Conservation (phyloP, 1,139 yeast species). For the Groenewaldozyma auringiensis region DNA sequence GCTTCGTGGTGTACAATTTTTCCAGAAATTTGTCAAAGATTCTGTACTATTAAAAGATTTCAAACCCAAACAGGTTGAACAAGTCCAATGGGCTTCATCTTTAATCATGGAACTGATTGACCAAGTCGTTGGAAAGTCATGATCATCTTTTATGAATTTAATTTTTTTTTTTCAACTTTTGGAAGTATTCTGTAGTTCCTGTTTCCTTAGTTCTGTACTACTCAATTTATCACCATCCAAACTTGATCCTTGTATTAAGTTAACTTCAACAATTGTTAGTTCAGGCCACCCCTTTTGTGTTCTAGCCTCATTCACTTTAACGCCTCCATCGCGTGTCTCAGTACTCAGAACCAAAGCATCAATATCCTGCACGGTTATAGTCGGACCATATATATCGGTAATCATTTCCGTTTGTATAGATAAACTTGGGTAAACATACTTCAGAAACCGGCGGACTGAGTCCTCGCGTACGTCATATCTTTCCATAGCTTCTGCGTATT, state of each 20-base stretch:
- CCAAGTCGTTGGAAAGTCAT: slow-evolving; percentile 33
- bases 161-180: neutral
- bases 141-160: neutral
- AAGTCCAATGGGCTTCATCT: slow-evolving; percentile 67
- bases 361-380: slow-evolving; percentile 67
- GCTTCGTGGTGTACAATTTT: slow-evolving; percentile 66
- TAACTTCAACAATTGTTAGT: slow-evolving; percentile 53
- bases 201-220: slow-evolving; percentile 53
- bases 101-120: slow-evolving; percentile 48
- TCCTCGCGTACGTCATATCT: slow-evolving; percentile 45
- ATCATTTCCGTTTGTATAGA: slow-evolving; percentile 48
- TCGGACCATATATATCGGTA: slow-evolving; percentile 89
- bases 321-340: slow-evolving; percentile 75
- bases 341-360: slow-evolving; percentile 74
- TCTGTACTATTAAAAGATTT: slow-evolving; percentile 45
- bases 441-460: slow-evolving; percentile 43
- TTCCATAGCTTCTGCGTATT: slow-evolving; percentile 60
- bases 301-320: slow-evolving; percentile 59
- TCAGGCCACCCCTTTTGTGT: slow-evolving; percentile 45
- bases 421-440: slow-evolving; percentile 39
- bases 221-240: slow-evolving; percentile 70
- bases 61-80: slow-evolving; percentile 44
- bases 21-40: slow-evolving; percentile 44
- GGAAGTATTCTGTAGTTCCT: slow-evolving; percentile 19
- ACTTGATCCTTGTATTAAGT: slow-evolving; percentile 61